phyloP scores from a whole-genome alignment of 1,139 yeast genomes.

The Nadsonia commutata region DNA sequence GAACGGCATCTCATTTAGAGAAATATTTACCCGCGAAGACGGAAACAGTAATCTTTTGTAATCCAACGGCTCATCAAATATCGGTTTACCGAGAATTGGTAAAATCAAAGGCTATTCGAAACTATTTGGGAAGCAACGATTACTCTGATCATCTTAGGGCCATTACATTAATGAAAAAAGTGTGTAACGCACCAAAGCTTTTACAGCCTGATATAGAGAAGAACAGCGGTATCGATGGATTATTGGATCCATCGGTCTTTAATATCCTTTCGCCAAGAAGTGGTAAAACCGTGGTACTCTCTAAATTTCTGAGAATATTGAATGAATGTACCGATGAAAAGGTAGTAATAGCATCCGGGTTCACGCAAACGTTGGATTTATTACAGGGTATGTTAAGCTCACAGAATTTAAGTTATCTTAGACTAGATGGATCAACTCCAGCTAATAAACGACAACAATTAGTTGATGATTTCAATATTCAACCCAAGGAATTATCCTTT shows the following conservation, averaged over 20 bases:
- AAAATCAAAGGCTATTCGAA: slow-evolving; percentile 28
- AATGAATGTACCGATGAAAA: slow-evolving; percentile 35
- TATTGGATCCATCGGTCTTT: slow-evolving; percentile 2
- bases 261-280: slow-evolving; percentile 6
- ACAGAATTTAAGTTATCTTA: slow-evolving; percentile 35
- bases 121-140: slow-evolving; percentile 22
- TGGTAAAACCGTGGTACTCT: slow-evolving; percentile 25
- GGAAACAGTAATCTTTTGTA: slow-evolving; percentile 66
- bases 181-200: slow-evolving; percentile 71
- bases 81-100: slow-evolving; percentile 39
- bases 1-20: slow-evolving; percentile 55
- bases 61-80: slow-evolving; percentile 53
- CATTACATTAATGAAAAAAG: slow-evolving; percentile 62
- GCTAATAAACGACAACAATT: slow-evolving; percentile 45
- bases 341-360: slow-evolving; percentile 76
- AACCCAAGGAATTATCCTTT: slow-evolving; percentile 30
- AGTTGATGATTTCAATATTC: slow-evolving; percentile 55
- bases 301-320: slow-evolving; percentile 17
- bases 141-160: slow-evolving; percentile 41
- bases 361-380: slow-evolving; percentile 74
- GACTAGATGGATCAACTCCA: slow-evolving; percentile 81
- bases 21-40: slow-evolving; percentile 62
- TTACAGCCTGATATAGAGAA: slow-evolving; percentile 23
- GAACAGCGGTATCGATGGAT: slow-evolving; percentile 1
- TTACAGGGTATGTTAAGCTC: slow-evolving; percentile 43